phyloP scores from a whole-genome alignment of 208 protist genomes.

The Balamuthia mandrillaris region DNA sequence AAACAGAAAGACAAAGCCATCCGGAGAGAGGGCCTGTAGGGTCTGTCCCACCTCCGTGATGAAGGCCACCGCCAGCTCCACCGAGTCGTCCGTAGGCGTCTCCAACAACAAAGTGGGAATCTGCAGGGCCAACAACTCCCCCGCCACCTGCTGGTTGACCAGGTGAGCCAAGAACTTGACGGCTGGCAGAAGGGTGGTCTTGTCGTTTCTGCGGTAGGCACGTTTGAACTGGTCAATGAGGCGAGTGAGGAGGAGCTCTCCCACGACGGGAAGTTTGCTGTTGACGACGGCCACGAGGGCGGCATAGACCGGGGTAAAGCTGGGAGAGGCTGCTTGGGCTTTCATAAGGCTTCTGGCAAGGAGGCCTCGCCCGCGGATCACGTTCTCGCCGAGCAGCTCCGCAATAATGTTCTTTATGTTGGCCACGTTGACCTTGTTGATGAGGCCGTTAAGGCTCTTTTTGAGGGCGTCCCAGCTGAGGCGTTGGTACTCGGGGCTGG shows the following conservation, averaged over 20 bases:
- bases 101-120: conserved; percentile 81
- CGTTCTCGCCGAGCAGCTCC: conserved; percentile 95
- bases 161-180: conserved; percentile 85
- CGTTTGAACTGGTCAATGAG: conserved; percentile 84
- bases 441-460: conserved; percentile 93
- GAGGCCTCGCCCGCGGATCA: conserved; percentile 93
- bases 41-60: conserved; percentile 72
- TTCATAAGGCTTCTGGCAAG: conserved; percentile 87
- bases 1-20: conserved; percentile 65
- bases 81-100: conserved; percentile 89
- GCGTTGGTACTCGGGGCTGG: conserved; percentile 70
- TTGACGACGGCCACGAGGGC: conserved; percentile 93
- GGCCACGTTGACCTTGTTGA: conserved; percentile 92
- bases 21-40: conserved; percentile 57
- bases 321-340: conserved; percentile 87
- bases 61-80: conserved; percentile 85
- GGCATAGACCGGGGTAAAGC: conserved; percentile 92
- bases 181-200: conserved; percentile 60
- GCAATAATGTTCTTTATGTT: conserved; percentile 88
- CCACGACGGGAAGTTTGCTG: conserved; percentile 93
- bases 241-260: conserved; percentile 87
- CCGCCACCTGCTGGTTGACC: conserved; percentile 85
- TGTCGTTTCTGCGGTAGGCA: conserved; percentile 77
- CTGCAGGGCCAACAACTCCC: conserved; percentile 82
- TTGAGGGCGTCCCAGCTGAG: conserved; percentile 91